Evolutionary conservation across 495 filamentous ascomycete species (phyloP).

Genomic region (Penicillium ucsense): DNA sequence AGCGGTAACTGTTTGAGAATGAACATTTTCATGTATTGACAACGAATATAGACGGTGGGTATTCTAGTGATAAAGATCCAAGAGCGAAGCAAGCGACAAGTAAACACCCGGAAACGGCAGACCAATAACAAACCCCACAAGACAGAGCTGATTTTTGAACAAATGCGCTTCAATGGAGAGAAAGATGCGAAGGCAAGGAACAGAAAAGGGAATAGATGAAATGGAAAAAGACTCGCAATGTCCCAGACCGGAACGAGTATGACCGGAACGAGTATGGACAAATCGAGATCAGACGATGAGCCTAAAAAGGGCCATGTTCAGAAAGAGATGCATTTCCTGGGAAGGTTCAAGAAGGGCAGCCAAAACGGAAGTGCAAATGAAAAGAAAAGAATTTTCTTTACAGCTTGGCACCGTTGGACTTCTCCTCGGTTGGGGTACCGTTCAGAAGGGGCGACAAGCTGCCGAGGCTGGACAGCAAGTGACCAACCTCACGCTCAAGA

Average conservation of each 20-base stretch:
- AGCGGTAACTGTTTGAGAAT: no score
- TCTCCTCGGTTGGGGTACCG: conserved; percentile 26
- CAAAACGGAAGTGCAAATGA: not conserved
- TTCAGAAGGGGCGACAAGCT: conserved; percentile 18
- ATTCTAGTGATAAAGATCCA: no score
- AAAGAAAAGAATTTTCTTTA: conserved; percentile 20
- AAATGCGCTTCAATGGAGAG: not conserved
- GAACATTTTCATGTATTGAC: no score
- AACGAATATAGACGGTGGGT: no score
- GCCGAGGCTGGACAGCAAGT: conserved; percentile 35
- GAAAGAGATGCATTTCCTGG: not conserved
- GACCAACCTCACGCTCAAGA: conserved; percentile 43
- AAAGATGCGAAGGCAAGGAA: conserved; percentile 9
- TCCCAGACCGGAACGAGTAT: conserved; percentile 9
- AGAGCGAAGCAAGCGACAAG: no score
- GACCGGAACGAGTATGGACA: not conserved
- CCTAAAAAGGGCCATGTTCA: conserved; percentile 10
- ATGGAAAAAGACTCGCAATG: conserved; percentile 16
- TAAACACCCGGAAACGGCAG: not conserved
- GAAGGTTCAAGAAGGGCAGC: not conserved
- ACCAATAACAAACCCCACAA: conserved; percentile 1
- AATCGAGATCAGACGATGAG: conserved; percentile 12
- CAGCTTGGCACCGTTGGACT: conserved; percentile 35
- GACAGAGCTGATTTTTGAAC: no score
- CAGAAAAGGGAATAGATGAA: not conserved